Percentiles rank a stretch among this genome's conserved stretches.
Conservation (phyloP, 345 rosid genomes). For the Lepidium africanum region DNA sequence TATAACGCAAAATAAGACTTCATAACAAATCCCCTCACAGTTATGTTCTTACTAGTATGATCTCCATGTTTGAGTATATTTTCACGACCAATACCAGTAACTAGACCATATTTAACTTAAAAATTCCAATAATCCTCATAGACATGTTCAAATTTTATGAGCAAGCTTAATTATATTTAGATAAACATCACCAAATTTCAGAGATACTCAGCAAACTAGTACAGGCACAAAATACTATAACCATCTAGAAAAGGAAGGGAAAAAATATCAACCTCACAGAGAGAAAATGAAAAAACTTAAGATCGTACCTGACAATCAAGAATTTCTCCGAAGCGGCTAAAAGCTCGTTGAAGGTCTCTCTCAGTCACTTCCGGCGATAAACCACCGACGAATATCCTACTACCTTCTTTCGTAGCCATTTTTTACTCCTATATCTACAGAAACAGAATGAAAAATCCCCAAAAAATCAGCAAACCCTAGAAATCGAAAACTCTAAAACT, state of each 20-base stretch:
- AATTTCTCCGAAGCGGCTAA: slow-evolving; percentile 80
- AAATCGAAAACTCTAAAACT: neutral
- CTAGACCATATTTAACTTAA: neutral
- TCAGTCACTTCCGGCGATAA: slow-evolving; percentile 76
- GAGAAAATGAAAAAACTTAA: neutral
- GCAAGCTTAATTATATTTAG: neutral
- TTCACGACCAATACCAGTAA: neutral
- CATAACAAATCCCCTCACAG: neutral
- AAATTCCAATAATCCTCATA: neutral
- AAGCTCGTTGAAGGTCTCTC: slow-evolving; percentile 77
- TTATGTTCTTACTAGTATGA: neutral
- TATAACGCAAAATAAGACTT: neutral
- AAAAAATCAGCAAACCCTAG: neutral
- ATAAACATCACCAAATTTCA: neutral
- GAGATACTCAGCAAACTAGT: neutral
- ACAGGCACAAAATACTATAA: neutral
- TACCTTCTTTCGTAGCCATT: slow-evolving; percentile 76
- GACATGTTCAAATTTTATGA: neutral
- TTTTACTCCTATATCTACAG: neutral
- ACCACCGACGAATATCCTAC: slow-evolving; percentile 88
- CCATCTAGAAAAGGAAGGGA: neutral
- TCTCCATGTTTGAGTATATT: neutral
- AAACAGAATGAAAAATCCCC: neutral
- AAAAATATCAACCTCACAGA: neutral
- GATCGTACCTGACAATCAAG: slow-evolving; percentile 69